Evolutionary conservation across 2,329 filamentous ascomycete genomes (phyloP).

Genomic region (Ceratocystiopsis brevicomis): DNA sequence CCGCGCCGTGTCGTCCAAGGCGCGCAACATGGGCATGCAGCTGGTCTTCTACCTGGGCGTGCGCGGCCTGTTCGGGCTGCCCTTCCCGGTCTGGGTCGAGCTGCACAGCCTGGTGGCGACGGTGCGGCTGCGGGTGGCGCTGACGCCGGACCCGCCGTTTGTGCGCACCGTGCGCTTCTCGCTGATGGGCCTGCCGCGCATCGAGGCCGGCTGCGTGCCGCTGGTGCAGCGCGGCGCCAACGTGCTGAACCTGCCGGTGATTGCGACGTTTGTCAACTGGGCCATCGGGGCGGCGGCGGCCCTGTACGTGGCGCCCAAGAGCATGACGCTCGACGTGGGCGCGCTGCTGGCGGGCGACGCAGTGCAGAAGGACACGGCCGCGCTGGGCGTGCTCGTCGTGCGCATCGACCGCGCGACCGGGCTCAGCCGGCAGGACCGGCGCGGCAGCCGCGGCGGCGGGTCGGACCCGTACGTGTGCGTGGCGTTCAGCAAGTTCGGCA

Average conservation of each 20-base stretch:
- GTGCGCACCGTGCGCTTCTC: slow-evolving; percentile 84
- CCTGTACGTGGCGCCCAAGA: slow-evolving; percentile 90
- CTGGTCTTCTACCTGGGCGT: slow-evolving; percentile 84
- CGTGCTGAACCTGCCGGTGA: slow-evolving; percentile 74
- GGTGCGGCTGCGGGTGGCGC: slow-evolving; percentile 60
- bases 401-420: slow-evolving; percentile 75
- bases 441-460: slow-evolving; percentile 68
- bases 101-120: slow-evolving; percentile 83
- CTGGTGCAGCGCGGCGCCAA: slow-evolving; percentile 87
- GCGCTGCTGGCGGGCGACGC: slow-evolving; percentile 84
- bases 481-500: slow-evolving; percentile 88
- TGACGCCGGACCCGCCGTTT: slow-evolving; percentile 82
- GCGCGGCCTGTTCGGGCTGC: slow-evolving; percentile 74
- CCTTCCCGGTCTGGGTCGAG: slow-evolving; percentile 72
- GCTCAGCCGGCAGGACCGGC: slow-evolving; percentile 75
- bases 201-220: slow-evolving; percentile 74
- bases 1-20: slow-evolving; percentile 55
- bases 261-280: slow-evolving; percentile 94
- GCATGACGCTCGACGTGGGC: slow-evolving; percentile 75
- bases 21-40: slow-evolving; percentile 93
- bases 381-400: slow-evolving; percentile 80
- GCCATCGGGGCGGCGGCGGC: slow-evolving; percentile 71
- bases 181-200: slow-evolving; percentile 80
- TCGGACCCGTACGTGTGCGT: slow-evolving; percentile 93
- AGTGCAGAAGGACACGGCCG: slow-evolving; percentile 73